Evolutionary conservation across 1,139 yeast genomes (phyloP).

Genomic region (Trichomonascaceae sp.): DNA sequence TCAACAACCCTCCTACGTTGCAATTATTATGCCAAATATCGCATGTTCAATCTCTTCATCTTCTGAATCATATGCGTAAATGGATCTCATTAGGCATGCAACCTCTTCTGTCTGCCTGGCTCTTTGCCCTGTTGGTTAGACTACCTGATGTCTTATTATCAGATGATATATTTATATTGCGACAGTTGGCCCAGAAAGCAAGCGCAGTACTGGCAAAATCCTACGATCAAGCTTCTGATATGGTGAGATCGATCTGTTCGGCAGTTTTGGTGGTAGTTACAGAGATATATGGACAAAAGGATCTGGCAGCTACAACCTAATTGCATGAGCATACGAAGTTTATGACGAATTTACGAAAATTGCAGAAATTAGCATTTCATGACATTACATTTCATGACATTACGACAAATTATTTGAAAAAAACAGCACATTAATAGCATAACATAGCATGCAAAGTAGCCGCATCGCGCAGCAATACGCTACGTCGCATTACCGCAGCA

Average conservation of each 20-base stretch:
- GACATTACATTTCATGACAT: too few species aligned
- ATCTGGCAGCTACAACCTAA: slow-evolving; percentile 18
- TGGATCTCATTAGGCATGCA: slow-evolving; percentile 23
- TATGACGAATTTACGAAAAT: too few species aligned
- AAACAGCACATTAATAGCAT: too few species aligned
- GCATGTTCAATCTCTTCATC: slow-evolving; percentile 15
- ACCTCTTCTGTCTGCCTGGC: slow-evolving; percentile 32
- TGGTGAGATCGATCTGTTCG: slow-evolving; percentile 17
- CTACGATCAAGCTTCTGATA: neutral
- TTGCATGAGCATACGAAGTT: too few species aligned
- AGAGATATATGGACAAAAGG: slow-evolving; percentile 33
- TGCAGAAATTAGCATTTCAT: neutral
- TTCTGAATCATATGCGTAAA: slow-evolving; percentile 24
- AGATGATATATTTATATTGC: slow-evolving; percentile 35
- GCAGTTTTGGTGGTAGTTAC: slow-evolving; percentile 30
- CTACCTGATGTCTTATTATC: slow-evolving; percentile 35
- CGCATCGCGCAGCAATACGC: too few species aligned
- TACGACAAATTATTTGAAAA: too few species aligned
- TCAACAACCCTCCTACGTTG: neutral
- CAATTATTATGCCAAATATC: neutral
- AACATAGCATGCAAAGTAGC: too few species aligned
- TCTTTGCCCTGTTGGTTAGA: slow-evolving; percentile 34
- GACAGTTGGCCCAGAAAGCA: slow-evolving; percentile 37
- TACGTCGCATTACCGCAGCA: neutral
- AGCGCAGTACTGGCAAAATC: neutral